Base-by-base conservation (phyloP, 1,284 basidiomycete species). In the Cerioporus squamosus region DNA sequence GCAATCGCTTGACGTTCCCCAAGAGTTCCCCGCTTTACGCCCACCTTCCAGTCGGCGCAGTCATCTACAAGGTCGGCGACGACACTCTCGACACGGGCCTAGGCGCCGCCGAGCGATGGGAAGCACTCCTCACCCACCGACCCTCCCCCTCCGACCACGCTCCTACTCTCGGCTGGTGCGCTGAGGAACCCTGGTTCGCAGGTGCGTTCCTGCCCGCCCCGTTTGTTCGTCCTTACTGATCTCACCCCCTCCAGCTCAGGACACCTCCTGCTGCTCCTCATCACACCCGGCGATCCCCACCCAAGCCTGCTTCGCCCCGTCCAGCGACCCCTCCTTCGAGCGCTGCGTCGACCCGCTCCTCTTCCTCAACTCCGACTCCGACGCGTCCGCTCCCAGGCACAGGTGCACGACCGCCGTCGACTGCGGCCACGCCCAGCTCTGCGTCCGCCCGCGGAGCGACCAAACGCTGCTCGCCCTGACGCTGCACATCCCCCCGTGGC, bases 51-150 rank as follows among this genome's bases (percentile, higher is more conserved):
- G 57, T 75, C 5, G 86, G 86, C 5, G 74, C 81, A 3, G 64
- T 90, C 5, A 75, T 92, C 48, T 83, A 80, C 8, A 70, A 74
- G 26, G 64, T 92, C 26, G 86, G 90, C 59, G 90, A 91, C 68
- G 69, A 70, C 4, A 38, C 70, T 0, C 72, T 89, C 51, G 71
- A 66, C 7, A 66, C 68, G 9, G 63, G 62, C 2, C 46, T 48
- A 18, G 31, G 54, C 3, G 63, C 60, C 3, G 48, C 33, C 39
- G 76, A 83, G 55, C 61, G 71, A 0, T 90, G 88, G 88, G 69
- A 70, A 6, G 53, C 68, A 5, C 83, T 83, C 63, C 72, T 88
- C 17, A 48, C 50, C 22, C 29, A 33, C 8, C 40, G 40, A 15
- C 26, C n/a, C 17, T 36, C 33, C 14, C 33, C 18, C 33, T 4